phyloP scores from a whole-genome alignment of 2,329 filamentous ascomycete species.

The Colletotrichum sp. region DNA sequence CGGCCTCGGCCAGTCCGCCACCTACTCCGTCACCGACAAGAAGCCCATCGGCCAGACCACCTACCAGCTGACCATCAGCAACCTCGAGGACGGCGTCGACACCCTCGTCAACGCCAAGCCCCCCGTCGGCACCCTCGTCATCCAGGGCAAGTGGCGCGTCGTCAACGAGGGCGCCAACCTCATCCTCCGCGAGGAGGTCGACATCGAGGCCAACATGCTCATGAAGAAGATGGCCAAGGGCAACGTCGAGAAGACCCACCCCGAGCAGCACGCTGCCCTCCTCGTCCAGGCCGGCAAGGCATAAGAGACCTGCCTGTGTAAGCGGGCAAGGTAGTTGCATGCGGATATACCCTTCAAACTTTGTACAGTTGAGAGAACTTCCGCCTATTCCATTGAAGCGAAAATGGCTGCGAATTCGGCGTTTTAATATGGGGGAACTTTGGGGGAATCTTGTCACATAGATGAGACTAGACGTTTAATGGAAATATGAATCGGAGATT shows the following conservation, averaged over 20 bases:
- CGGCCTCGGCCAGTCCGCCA: slow-evolving; percentile 8
- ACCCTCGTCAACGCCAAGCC: slow-evolving; percentile 21
- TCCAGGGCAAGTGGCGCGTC: slow-evolving; percentile 17
- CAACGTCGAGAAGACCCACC: slow-evolving; percentile 21
- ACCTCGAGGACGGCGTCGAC: slow-evolving; percentile 18
- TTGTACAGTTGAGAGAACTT: neutral
- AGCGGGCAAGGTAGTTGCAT: neutral
- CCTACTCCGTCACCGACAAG: slow-evolving; percentile 21
- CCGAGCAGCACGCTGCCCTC: slow-evolving; percentile 17
- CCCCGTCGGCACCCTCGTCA: slow-evolving; percentile 17
- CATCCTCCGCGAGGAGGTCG: slow-evolving; percentile 18
- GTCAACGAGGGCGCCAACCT: slow-evolving; percentile 1
- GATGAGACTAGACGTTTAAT: slow-evolving; percentile 10
- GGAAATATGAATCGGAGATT: neutral
- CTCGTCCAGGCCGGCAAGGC: slow-evolving; percentile 19
- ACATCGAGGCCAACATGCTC: slow-evolving; percentile 19
- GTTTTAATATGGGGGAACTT: neutral
- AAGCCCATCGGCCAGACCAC: slow-evolving; percentile 22
- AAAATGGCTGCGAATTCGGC: neutral
- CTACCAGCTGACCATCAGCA: slow-evolving; percentile 21
- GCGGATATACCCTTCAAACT: neutral
- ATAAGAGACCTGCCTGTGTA: neutral
- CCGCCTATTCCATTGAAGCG: neutral
- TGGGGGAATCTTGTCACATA: neutral
- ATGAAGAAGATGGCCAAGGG: slow-evolving; percentile 24